phyloP scores from a whole-genome alignment of 495 filamentous ascomycete species.

The Daldinia decipiens region DNA sequence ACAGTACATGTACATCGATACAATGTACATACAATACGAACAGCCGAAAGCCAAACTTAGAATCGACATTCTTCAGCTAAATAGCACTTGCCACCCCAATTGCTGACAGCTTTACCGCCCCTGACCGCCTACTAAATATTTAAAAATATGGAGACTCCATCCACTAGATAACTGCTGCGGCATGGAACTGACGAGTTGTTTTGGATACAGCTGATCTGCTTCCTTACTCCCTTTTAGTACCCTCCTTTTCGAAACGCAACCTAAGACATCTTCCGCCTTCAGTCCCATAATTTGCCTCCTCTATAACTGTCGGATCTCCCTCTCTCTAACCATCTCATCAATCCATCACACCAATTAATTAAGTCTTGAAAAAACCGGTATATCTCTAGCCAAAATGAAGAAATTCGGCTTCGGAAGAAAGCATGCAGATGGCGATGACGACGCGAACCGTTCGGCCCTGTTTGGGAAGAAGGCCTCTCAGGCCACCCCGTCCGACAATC shows the following conservation, averaged over 20 bases:
- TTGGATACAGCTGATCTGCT: conserved; percentile 17
- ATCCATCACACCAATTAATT: conserved; percentile 12
- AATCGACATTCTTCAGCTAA: conserved; percentile 4
- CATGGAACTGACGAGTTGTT: conserved; percentile 39
- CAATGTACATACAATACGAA: background rate
- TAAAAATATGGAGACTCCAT: conserved; percentile 4
- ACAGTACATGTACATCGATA: background rate
- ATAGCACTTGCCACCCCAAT: conserved; percentile 24
- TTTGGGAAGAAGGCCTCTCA: conserved; percentile 74
- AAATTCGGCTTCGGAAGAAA: conserved; percentile 75
- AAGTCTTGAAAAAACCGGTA: background rate
- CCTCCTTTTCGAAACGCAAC: conserved; percentile 47
- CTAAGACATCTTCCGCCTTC: conserved; percentile 42
- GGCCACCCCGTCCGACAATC: conserved; percentile 65
- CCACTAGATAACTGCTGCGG: conserved; percentile 40
- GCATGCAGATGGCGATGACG: conserved; percentile 65
- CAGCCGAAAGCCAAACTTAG: conserved; percentile 11
- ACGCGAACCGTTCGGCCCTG: conserved; percentile 66
- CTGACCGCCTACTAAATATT: conserved; percentile 30
- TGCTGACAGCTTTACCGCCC: conserved; percentile 32
- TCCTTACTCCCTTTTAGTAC: conserved; percentile 21
- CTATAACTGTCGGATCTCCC: conserved; percentile 24
- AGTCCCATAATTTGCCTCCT: conserved; percentile 40
- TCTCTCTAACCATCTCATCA: conserved; percentile 7
- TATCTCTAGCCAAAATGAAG: conserved; percentile 60